Evolutionary conservation across 257 asterid genomes (phyloP).

Genomic region (Linaria vulgaris): DNA sequence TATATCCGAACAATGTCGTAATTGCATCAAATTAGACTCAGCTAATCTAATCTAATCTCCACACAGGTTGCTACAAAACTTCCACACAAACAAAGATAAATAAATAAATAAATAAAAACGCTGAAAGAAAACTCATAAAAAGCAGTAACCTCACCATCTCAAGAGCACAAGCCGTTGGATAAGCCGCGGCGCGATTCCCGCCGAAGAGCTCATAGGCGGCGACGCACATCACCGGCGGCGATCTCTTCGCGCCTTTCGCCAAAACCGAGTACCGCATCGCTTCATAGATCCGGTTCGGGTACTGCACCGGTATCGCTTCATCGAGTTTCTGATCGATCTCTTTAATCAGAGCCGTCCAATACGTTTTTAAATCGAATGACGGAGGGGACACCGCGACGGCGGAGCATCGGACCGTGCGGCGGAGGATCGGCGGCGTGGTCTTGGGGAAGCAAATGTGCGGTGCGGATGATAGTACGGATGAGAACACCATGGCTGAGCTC

Average conservation of each 20-base stretch:
- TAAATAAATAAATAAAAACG: neutral
- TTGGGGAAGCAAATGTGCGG: slow-evolving; percentile 31
- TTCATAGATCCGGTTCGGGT: slow-evolving; percentile 90
- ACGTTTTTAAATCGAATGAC: slow-evolving; percentile 73
- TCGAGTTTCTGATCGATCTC: slow-evolving; percentile 85
- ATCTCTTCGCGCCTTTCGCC: slow-evolving; percentile 86
- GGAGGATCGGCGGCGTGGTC: slow-evolving; percentile 34
- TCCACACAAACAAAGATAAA: neutral
- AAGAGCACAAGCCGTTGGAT: slow-evolving; percentile 98
- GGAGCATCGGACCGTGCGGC: slow-evolving; percentile 49
- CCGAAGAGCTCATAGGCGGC: slow-evolving; percentile 95
- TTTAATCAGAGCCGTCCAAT: slow-evolving; percentile 70
- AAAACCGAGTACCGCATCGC: slow-evolving; percentile 94
- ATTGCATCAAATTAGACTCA: neutral
- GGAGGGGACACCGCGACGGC: slow-evolving; percentile 35
- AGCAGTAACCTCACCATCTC: slow-evolving; percentile 61
- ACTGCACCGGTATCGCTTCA: slow-evolving; percentile 74
- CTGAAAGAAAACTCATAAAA: neutral
- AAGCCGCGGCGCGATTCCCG: slow-evolving; percentile 77
- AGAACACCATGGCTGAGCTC: slow-evolving; percentile 30
- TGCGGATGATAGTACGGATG: slow-evolving; percentile 28
- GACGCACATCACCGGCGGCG: slow-evolving; percentile 95
- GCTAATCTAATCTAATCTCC: too few species aligned
- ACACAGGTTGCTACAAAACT: neutral
- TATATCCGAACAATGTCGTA: too few species aligned